These are phyloP conservation scores for Diplodia mutila DNA, from an alignment of 2,329 filamentous ascomycete species.

Conservation along the genomic window DNA sequence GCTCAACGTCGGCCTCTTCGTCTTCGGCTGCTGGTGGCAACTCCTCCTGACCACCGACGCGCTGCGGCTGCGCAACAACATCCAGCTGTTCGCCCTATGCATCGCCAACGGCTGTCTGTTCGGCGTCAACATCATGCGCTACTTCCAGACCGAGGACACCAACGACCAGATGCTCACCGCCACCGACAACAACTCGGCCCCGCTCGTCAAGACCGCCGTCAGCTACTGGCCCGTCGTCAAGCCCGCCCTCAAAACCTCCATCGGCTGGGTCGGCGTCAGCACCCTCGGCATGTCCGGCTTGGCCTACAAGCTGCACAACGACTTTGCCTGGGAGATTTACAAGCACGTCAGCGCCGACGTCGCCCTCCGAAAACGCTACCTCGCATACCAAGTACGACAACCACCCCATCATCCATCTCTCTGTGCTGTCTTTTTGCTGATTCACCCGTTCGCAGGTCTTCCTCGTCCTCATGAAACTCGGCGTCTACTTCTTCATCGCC, in stretches of 20 bases:
- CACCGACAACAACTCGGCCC: not conserved
- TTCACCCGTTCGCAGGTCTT: constrained; percentile 31
- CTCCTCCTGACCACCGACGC: constrained; percentile 32
- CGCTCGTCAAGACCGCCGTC: constrained; percentile 28
- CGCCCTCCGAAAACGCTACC: constrained; percentile 27
- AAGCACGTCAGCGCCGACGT: constrained; percentile 29
- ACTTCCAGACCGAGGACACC: not conserved
- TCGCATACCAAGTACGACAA: constrained; percentile 30
- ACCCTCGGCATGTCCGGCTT: constrained; percentile 25
- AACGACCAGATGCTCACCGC: not conserved
- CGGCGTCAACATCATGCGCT: constrained; percentile 31
- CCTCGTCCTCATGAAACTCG: constrained; percentile 32
- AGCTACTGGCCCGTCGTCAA: constrained; percentile 26
- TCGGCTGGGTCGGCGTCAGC: constrained; percentile 18
- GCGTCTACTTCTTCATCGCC: constrained; percentile 30
- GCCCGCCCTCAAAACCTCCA: constrained; percentile 21
- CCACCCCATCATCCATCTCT: too few species aligned
- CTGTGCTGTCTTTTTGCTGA: too few species aligned
- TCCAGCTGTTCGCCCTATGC: constrained; percentile 33
- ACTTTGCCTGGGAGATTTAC: constrained; percentile 32
- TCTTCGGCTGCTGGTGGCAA: constrained; percentile 33
- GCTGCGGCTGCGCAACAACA: constrained; percentile 32
- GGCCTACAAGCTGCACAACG: constrained; percentile 27
- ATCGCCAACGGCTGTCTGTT: constrained; percentile 31
- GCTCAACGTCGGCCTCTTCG: constrained; percentile 11